Evolutionary conservation across 2,329 filamentous ascomycete genomes (phyloP).

Genomic region (Calonectria pteridis): DNA sequence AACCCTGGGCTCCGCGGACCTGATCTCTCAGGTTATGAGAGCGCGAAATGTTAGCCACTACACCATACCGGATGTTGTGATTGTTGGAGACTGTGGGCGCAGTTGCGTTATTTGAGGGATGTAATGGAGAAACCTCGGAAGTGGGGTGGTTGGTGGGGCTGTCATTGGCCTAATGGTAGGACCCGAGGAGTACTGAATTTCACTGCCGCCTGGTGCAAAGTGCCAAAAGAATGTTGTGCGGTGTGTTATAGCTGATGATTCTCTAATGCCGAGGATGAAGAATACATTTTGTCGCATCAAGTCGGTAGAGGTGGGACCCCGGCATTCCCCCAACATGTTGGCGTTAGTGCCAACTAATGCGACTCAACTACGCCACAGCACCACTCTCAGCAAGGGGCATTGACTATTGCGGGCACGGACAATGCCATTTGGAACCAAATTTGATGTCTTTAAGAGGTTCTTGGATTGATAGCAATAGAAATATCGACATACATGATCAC

Average conservation of each 20-base stretch:
- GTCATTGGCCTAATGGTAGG: background rate
- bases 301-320: background rate
- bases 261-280: background rate
- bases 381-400: background rate
- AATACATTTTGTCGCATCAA: background rate
- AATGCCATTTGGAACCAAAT: background rate
- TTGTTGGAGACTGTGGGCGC: background rate
- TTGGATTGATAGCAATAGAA: background rate
- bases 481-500: background rate
- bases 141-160: background rate
- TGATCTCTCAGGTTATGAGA: constrained; percentile 43
- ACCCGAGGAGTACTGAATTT: background rate
- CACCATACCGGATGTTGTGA: constrained; percentile 45
- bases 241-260: background rate
- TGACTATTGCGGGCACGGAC: background rate
- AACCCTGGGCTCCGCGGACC: constrained; percentile 20
- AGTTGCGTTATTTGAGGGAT: background rate
- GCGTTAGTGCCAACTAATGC: background rate
- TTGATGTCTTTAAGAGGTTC: background rate
- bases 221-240: background rate
- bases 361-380: background rate
- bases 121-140: background rate
- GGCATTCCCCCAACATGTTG: background rate
- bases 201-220: background rate
- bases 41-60: constrained; percentile 51